Evolutionary conservation across 257 asterid species (phyloP).

Genomic region (Gentiana macrophylla): DNA sequence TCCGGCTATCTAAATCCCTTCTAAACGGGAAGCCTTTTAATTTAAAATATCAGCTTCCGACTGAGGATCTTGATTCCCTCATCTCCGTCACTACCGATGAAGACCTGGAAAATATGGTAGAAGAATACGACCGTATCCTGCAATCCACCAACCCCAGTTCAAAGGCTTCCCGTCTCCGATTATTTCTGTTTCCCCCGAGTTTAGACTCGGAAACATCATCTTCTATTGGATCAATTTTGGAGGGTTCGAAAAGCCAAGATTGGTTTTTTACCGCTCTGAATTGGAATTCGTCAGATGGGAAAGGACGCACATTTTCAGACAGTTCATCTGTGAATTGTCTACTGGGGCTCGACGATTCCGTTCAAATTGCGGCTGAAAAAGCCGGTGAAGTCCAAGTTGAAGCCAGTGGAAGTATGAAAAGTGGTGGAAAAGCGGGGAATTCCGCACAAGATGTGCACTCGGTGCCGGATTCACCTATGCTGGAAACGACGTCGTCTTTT

Average conservation of each 20-base stretch:
- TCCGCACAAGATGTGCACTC: constrained; percentile 49
- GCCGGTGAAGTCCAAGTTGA: constrained; percentile 39
- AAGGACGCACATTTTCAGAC: constrained; percentile 43
- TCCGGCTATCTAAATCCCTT: constrained; percentile 68
- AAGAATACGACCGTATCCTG: constrained; percentile 72
- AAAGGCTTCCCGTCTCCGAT: constrained; percentile 51
- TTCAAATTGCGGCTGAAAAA: constrained; percentile 23
- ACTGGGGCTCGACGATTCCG: constrained; percentile 60
- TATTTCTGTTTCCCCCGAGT: constrained; percentile 27
- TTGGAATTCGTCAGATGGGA: constrained; percentile 34
- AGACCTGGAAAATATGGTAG: constrained; percentile 88
- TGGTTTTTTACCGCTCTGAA: constrained; percentile 83
- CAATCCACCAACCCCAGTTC: constrained; percentile 3
- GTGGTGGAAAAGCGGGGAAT: constrained; percentile 15
- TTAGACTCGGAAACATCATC: constrained; percentile 17
- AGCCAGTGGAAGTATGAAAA: constrained; percentile 15
- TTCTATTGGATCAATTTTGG: constrained; percentile 26
- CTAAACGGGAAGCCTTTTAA: constrained; percentile 41
- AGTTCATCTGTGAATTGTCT: constrained; percentile 70
- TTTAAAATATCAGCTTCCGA: constrained; percentile 74
- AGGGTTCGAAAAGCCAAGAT: constrained; percentile 65
- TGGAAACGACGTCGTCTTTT: constrained; percentile 68
- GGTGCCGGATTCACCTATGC: constrained; percentile 81
- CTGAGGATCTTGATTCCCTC: constrained; percentile 81
- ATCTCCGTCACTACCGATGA: constrained; percentile 76